These are phyloP conservation scores for Dendrocalamus latiflorus DNA, from an alignment of 202 grass and related monocot species.

Conservation along the genomic window DNA sequence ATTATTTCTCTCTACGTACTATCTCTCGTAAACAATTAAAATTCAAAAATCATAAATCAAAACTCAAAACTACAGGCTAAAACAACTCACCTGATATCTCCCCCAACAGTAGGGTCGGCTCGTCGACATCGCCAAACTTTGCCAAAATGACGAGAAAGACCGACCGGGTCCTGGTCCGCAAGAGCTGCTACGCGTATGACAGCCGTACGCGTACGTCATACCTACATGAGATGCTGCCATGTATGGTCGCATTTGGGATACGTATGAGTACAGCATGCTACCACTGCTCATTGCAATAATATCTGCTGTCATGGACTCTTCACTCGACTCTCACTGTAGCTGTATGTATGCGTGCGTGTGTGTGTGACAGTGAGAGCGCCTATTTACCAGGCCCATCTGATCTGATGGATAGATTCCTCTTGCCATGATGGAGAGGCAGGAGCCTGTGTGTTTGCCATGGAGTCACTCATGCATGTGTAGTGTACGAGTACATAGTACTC, in stretches of 20 bases:
- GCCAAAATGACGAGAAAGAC: background rate
- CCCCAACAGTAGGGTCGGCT: background rate
- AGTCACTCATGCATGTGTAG: background rate
- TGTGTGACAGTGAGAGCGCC: background rate
- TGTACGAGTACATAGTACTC: no score
- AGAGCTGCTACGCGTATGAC: background rate
- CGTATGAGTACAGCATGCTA: background rate
- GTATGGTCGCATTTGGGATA: no score
- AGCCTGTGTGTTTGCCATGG: background rate
- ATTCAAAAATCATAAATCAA: no score
- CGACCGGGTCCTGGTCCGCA: background rate
- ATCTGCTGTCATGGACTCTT: background rate
- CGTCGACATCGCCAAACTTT: background rate
- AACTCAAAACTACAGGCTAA: no score
- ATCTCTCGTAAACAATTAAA: no score
- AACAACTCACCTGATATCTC: no score
- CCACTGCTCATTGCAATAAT: no score
- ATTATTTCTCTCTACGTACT: no score
- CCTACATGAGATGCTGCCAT: background rate
- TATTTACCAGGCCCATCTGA: background rate
- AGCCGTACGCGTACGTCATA: background rate
- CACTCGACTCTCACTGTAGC: background rate
- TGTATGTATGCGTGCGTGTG: no score
- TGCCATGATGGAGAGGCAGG: background rate
- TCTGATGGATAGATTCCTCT: slow-evolving; percentile 5